Evolutionary conservation across 331 rosid species (phyloP), one percentile per base, ranked within the genome.

Genomic region (Malus hybrid): DNA sequence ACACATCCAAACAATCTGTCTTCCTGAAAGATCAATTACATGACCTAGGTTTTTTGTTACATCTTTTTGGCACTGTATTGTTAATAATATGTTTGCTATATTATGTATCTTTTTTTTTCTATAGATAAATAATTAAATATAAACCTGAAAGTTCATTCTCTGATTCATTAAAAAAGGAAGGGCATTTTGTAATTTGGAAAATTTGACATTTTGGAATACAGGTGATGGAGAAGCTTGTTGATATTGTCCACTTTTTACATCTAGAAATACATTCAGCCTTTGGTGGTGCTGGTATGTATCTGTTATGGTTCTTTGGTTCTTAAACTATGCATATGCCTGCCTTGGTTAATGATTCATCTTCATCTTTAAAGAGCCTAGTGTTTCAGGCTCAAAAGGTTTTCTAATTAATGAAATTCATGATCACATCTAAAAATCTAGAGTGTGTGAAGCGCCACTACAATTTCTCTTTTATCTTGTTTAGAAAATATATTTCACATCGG

Each of bases 161-260:
- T 70, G 30, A 9, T 30, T 53, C 10, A 55, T 71, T 30, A 46
- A 72, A 72, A 33, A 34, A 34, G 34, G 30, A 36, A 36, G 20
- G 29, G 24, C 34, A 58, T 36, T 14, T 36, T 34, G 7, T 65
- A 42, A 44, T 24, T 9, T 15, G 62, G 13, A 42, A 50, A 14
- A 10, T 34, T 11, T 16, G 19, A 33, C 55, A 44, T 42, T 80
- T 73, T 90, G 83, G 34, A 72, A 82, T 76, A 24, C 92, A 92
- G 96, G 87, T 88, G 71, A 87, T 89, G 86, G 92, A 89, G 87
- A 89, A 88, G 79, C 92, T 92, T 89, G 97, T 87, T 44, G 96
- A 88, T 29, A 82, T 92, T 70, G 96, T 84, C 56, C 90, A 79
- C 24, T 85, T 78, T 75, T 75, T 89, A 78, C 87, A 89, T 83